Base-by-base conservation (phyloP, 257 asterid genomes). In the Solanum sitiens region DNA sequence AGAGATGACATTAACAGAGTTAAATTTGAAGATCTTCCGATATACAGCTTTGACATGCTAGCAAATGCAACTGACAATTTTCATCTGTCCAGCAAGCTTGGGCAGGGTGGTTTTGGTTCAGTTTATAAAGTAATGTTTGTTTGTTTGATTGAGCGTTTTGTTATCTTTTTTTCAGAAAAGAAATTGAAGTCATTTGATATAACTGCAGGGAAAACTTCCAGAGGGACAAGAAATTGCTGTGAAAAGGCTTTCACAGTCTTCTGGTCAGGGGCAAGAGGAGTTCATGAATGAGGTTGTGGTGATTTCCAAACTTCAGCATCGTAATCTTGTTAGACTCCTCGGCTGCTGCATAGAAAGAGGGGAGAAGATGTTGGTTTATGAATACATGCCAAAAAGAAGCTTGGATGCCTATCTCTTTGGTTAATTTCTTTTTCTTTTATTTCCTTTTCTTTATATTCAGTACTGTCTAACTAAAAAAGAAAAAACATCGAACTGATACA, bases 81-180 rank as follows among this genome's bases (percentile, higher is more conserved):
- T 61, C 84, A 90, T 40, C 85, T 89, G 2, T 70, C 82, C 59
- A 92, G 89, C 71, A 89, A 90, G 63, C 95, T 94, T 7, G 98
- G 96, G 11, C 88, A 86, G 73, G 98, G 98, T 44, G 95, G 98
- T 35, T 94, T 94, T 11, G 98, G 98, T 45, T 89, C 91, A 23
- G 98, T 94, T 73, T 94, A 93, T 88, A 92, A 91, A 92, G 98
- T 94, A 89, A 27, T 21, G 16, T 13, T 42, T 20, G 8, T 16
- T 37, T 33, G 8, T 45, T 30, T 30, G 11, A 7, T 84, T 32
- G 18, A 1, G n/a, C 5, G 0, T 7, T 56, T 63, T 59, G 2
- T 76, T 33, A 56, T 72, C 16, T 2, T 73, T 6, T 59, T 33
- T 71, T 13, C 25, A n/a, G 91, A 33, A 83, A 83, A 84, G 84